Evolutionary conservation across 768 basidiomycete species (phyloP).

Genomic region (Agaricus blazei): DNA sequence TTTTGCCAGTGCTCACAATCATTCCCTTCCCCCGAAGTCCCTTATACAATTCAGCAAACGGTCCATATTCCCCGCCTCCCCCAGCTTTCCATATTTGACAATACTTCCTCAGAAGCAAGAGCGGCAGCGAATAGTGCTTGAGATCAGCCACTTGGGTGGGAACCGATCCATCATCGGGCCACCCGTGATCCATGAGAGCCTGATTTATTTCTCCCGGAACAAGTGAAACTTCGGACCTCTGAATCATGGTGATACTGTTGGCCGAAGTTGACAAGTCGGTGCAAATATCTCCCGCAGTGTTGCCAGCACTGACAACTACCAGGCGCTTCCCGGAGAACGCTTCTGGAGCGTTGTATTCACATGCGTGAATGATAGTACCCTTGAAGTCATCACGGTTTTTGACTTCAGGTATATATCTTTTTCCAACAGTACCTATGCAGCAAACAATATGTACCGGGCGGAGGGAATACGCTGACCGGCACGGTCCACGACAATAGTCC

Average conservation of each 20-base stretch:
- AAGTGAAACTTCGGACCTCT: not conserved
- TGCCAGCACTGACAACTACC: constrained; percentile 3
- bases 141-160: constrained; percentile 1
- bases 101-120: not conserved
- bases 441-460: constrained; percentile 4
- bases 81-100: not conserved
- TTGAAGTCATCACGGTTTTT: not conserved
- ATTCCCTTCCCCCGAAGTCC: constrained; percentile 3
- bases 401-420: not conserved
- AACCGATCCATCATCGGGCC: constrained; percentile 7
- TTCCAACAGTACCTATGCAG: constrained; percentile 1
- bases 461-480: constrained; percentile 1
- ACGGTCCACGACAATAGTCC: constrained; percentile 1
- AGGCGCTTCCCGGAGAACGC: not conserved
- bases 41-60: constrained; percentile 2
- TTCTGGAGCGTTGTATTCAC: not conserved
- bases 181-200: not conserved
- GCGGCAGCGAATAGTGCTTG: not conserved
- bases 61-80: constrained; percentile 1
- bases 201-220: not conserved
- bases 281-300: not conserved
- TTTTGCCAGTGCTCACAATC: not conserved
- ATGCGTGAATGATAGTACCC: constrained; percentile 3
- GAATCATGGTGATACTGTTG: not conserved
- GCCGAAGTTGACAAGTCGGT: not conserved